phyloP scores from a whole-genome alignment of 495 filamentous ascomycete genomes.

The Collariella sp. region DNA sequence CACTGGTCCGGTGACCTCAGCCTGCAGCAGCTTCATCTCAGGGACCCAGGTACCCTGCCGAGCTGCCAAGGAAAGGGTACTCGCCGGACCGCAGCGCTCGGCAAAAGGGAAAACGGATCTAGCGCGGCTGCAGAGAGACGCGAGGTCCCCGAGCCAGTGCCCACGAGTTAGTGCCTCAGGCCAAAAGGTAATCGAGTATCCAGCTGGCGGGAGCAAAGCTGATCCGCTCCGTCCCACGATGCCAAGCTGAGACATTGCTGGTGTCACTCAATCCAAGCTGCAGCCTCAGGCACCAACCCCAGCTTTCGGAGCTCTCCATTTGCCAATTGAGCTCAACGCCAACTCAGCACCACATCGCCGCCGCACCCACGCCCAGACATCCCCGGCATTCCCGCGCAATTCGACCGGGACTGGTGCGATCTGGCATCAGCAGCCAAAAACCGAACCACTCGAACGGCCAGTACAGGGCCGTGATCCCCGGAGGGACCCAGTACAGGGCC shows the following conservation, averaged over 20 bases:
- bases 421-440: background rate
- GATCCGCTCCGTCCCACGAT: background rate
- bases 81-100: conserved; percentile 4
- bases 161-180: background rate
- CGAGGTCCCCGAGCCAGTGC: background rate
- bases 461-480: background rate
- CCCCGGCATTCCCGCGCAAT: background rate
- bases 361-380: conserved; percentile 3
- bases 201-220: background rate
- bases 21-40: conserved; percentile 16
- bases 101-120: conserved; percentile 14
- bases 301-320: conserved; percentile 1
- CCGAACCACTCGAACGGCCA: background rate
- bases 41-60: conserved; percentile 14
- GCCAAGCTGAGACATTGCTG: background rate
- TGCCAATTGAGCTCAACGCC: conserved; percentile 17
- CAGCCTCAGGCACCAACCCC: conserved; percentile 12
- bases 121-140: background rate
- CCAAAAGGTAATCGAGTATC: background rate
- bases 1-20: conserved; percentile 22
- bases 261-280: background rate
- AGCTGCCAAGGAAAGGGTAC: conserved; percentile 1
- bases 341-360: conserved; percentile 4
- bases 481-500: background rate
- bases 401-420: background rate